A percentile compares a stretch with the other conserved stretches of the same genome.
These are phyloP conservation scores for Acarospora socialis DNA, from an alignment of 2,329 filamentous ascomycete genomes.

Conservation along the genomic window DNA sequence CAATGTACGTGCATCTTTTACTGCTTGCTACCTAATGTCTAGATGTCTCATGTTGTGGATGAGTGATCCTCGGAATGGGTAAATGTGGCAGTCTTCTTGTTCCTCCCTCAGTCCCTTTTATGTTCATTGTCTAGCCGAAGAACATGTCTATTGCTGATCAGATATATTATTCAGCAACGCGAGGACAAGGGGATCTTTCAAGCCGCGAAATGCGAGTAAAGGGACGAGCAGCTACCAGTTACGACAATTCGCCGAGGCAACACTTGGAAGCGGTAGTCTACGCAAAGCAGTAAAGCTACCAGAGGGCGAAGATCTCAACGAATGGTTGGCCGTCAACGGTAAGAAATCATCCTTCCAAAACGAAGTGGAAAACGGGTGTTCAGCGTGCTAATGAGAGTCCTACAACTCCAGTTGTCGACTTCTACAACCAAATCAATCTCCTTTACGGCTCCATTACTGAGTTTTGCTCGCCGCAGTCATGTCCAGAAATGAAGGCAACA, in stretches of 20 bases:
- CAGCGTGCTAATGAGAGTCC: too few species aligned
- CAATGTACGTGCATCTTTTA: slow-evolving; percentile 50
- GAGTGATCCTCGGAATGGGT: too few species aligned
- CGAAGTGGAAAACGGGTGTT: too few species aligned
- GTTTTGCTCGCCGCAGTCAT: slow-evolving; percentile 94
- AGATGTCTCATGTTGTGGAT: too few species aligned
- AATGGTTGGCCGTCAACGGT: slow-evolving; percentile 98
- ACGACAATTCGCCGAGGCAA: slow-evolving; percentile 95
- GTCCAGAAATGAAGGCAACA: slow-evolving; percentile 99
- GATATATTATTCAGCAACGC: slow-evolving; percentile 51
- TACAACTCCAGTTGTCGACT: slow-evolving; percentile 71
- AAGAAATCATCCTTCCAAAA: slow-evolving; percentile 20
- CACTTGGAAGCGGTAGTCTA: slow-evolving; percentile 83
- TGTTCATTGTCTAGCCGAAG: too few species aligned
- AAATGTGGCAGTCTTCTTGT: too few species aligned
- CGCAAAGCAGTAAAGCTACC: slow-evolving; percentile 93
- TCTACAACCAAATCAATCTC: slow-evolving; percentile 99
- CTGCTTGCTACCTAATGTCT: slow-evolving; percentile 5
- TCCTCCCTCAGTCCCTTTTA: slow-evolving; percentile 21
- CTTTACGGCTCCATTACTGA: slow-evolving; percentile 98
- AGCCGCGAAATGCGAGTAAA: slow-evolving; percentile 69
- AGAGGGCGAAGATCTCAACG: slow-evolving; percentile 92
- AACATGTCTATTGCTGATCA: slow-evolving; percentile 26
- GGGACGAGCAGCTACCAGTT: slow-evolving; percentile 86
- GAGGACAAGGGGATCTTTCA: slow-evolving; percentile 80